Percentiles rank a stretch among this genome's conserved stretches.
phyloP scores from a whole-genome alignment of 371 early-diverging fungal species.

The Apophysomyces elegans region DNA sequence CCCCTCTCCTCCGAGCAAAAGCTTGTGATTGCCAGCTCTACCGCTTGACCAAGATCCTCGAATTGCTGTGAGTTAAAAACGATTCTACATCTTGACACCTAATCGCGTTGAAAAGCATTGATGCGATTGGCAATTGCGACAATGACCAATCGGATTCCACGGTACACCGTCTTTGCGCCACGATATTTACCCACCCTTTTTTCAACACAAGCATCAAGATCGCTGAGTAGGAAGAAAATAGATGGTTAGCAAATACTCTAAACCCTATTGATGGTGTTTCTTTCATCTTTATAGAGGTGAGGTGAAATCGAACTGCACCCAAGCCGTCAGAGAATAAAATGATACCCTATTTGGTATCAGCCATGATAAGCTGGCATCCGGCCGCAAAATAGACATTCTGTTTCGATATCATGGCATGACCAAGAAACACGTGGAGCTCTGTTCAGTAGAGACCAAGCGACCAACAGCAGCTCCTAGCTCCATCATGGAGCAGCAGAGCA shows the following conservation, averaged over 20 bases:
- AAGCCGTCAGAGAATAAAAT: constrained; percentile 5
- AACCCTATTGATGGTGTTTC: neutral
- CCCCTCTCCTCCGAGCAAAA: constrained; percentile 9
- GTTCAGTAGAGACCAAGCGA: no score
- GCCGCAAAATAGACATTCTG: neutral
- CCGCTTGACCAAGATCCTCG: constrained; percentile 11
- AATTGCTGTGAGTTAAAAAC: constrained; percentile 8
- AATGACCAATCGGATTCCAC: constrained; percentile 5
- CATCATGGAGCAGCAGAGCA: no score
- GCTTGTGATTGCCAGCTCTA: constrained; percentile 5
- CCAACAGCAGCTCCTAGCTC: no score
- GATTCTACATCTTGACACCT: neutral
- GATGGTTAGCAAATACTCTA: constrained; percentile 3
- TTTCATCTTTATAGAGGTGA: constrained; percentile 6
- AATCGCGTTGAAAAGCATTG: constrained; percentile 8
- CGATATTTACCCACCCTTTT: constrained; percentile 1
- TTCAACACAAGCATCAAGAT: neutral
- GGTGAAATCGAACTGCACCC: constrained; percentile 8
- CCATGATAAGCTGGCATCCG: constrained; percentile 4
- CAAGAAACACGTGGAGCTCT: no score
- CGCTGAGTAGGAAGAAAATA: constrained; percentile 8
- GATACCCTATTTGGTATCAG: constrained; percentile 9
- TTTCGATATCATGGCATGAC: no score
- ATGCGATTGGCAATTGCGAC: constrained; percentile 8
- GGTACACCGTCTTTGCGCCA: neutral